Evolutionary conservation across 495 filamentous ascomycete species (phyloP).

Genomic region (Neohortaea acidophila): DNA sequence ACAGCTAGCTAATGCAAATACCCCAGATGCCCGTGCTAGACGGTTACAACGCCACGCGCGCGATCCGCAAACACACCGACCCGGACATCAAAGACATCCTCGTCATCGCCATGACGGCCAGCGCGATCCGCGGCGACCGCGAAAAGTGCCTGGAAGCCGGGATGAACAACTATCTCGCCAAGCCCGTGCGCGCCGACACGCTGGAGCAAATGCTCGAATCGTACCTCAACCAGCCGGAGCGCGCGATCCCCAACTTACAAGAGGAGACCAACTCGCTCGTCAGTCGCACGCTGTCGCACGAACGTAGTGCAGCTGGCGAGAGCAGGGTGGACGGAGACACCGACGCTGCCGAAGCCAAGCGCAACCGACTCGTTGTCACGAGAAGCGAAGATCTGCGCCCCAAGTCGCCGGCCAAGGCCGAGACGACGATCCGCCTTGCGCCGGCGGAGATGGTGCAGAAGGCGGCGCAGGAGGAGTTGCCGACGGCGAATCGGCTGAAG

Average conservation of each 20-base stretch:
- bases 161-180: slow-evolving; percentile 93
- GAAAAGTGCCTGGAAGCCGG: slow-evolving; percentile 85
- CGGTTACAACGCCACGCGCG: slow-evolving; percentile 80
- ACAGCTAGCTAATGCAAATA: too few species aligned
- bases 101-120: slow-evolving; percentile 88
- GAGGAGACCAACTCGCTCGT: slow-evolving; percentile 26
- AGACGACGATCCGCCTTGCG: too few species aligned
- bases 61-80: slow-evolving; percentile 58
- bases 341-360: too few species aligned
- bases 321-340: not conserved
- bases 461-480: too few species aligned
- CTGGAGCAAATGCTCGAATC: slow-evolving; percentile 27
- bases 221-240: slow-evolving; percentile 25
- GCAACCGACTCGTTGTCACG: too few species aligned
- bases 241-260: slow-evolving; percentile 26
- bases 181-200: slow-evolving; percentile 55
- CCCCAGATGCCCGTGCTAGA: slow-evolving; percentile 92
- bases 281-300: slow-evolving; percentile 7
- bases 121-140: slow-evolving; percentile 76
- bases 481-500: too few species aligned
- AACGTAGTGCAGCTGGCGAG: too few species aligned
- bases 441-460: too few species aligned
- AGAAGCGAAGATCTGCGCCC: too few species aligned
- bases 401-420: too few species aligned
- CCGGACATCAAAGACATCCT: slow-evolving; percentile 59